Conservation (phyloP, 139 green algal species). For the Zygnema cylindricum region DNA sequence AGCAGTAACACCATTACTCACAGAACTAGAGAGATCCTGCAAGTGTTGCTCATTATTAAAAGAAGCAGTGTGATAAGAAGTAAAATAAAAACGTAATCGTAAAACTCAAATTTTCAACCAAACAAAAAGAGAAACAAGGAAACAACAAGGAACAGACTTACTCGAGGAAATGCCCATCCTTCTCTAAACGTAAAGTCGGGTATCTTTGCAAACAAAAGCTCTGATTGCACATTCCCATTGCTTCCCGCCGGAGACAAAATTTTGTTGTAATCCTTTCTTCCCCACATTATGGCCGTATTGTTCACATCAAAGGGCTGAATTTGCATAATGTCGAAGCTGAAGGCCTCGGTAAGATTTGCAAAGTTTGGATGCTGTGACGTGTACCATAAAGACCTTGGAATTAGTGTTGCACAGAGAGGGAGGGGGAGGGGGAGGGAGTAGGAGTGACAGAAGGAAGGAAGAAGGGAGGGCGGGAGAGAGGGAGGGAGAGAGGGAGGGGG, state of each 20-base stretch:
- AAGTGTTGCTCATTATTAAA: not conserved
- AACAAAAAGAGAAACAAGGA: conserved; percentile 12
- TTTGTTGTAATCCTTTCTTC: conserved; percentile 39
- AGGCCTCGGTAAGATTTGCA: conserved; percentile 31
- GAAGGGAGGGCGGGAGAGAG: not conserved
- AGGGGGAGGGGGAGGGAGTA: not conserved
- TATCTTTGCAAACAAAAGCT: conserved; percentile 46
- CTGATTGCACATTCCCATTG: conserved; percentile 50
- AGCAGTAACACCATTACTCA: not conserved
- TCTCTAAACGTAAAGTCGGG: conserved; percentile 29
- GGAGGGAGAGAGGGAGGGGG: conserved; percentile 8
- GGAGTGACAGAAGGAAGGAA: not conserved
- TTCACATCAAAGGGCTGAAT: conserved; percentile 34
- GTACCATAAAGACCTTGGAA: no score
- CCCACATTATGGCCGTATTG: conserved; percentile 51
- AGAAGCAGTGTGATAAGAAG: not conserved
- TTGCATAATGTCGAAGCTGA: conserved; percentile 21
- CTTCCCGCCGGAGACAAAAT: conserved; percentile 30
- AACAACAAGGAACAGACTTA: not conserved
- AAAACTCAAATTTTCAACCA: not conserved
- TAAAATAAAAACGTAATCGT: not conserved
- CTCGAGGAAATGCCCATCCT: conserved; percentile 47
- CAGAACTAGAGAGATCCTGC: not conserved
- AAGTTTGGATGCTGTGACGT: conserved; percentile 41
- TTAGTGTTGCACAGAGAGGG: not conserved